These are phyloP conservation scores for Cyclospora cayetanensis DNA, from an alignment of 169 alveolate species.

Conservation along the genomic window DNA sequence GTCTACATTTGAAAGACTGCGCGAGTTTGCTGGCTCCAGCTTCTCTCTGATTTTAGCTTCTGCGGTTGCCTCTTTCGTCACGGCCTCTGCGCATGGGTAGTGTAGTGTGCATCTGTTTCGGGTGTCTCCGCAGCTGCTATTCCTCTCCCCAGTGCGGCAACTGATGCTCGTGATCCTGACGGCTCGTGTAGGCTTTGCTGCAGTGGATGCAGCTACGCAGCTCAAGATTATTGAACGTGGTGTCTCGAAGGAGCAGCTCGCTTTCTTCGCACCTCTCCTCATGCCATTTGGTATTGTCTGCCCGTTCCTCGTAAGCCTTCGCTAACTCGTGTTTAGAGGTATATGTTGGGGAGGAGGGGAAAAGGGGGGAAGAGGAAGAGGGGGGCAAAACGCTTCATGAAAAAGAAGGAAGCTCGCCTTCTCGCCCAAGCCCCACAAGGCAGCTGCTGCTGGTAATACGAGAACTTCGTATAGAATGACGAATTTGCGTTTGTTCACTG, in stretches of 20 bases:
- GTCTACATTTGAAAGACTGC: neutral
- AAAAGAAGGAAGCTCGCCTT: too few relatives aligned
- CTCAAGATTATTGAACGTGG: slow-evolving; percentile 59
- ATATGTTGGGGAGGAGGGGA: too few relatives aligned
- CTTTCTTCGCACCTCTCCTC: slow-evolving; percentile 39
- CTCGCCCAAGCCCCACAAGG: too few relatives aligned
- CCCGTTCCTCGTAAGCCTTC: slow-evolving; percentile 12
- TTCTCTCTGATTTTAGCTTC: neutral
- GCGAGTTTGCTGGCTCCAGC: neutral
- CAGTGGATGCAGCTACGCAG: slow-evolving; percentile 45
- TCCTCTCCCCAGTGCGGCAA: slow-evolving; percentile 44
- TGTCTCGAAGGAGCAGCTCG: slow-evolving; percentile 63
- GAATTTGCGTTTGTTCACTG: too few relatives aligned
- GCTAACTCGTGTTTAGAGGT: too few relatives aligned
- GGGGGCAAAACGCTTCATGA: too few relatives aligned
- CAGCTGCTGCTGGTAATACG: too few relatives aligned
- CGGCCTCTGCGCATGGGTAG: neutral
- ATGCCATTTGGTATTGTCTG: slow-evolving; percentile 51
- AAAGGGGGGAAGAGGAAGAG: too few relatives aligned
- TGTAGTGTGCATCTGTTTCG: neutral
- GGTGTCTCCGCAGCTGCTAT: slow-evolving; percentile 27
- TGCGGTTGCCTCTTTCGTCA: neutral
- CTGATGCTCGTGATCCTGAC: slow-evolving; percentile 50
- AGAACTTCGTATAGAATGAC: too few relatives aligned
- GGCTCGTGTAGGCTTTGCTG: slow-evolving; percentile 47